These are phyloP conservation scores for Mycena filopes DNA, from an alignment of 768 basidiomycete species.

Conservation along the genomic window DNA sequence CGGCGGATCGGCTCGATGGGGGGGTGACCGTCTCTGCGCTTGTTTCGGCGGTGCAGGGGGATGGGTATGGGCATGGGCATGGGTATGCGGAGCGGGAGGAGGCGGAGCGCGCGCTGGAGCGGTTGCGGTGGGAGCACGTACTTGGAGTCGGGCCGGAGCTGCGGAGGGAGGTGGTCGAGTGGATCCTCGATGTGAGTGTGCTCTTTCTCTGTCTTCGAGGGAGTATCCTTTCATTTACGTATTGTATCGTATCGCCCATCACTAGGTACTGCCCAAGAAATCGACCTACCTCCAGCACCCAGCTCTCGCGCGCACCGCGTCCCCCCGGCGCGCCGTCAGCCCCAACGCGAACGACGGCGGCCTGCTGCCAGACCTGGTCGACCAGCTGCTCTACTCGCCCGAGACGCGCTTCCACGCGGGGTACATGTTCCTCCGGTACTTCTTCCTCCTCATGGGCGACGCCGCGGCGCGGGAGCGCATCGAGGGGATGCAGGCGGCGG, in stretches of 20 bases:
- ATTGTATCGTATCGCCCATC: no score
- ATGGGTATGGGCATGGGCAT: conserved; percentile 27
- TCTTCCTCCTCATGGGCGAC: conserved; percentile 50
- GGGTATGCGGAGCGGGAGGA: conserved; percentile 25
- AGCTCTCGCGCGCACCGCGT: conserved; percentile 14
- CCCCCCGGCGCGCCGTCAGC: no score
- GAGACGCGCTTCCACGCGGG: conserved; percentile 76
- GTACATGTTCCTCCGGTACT: conserved; percentile 68
- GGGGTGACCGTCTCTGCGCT: conserved; percentile 30
- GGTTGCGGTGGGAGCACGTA: conserved; percentile 34
- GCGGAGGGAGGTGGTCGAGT: conserved; percentile 49
- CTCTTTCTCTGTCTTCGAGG: conserved; percentile 6
- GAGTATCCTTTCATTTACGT: no score
- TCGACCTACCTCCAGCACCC: conserved; percentile 16
- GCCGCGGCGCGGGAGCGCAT: conserved; percentile 22
- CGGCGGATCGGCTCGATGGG: conserved; percentile 46
- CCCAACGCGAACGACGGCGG: no score
- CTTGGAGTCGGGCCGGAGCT: conserved; percentile 47
- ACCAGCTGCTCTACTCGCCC: conserved; percentile 63
- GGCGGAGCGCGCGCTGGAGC: conserved; percentile 10
- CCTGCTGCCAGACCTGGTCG: conserved; percentile 52
- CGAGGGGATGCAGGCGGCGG: conserved; percentile 25
- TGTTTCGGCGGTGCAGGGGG: conserved; percentile 23
- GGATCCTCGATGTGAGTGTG: conserved; percentile 57
- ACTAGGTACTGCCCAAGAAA: conserved; percentile 37